These are phyloP conservation scores for Salvia sclarea DNA, from an alignment of 305 asterid species.

Conservation along the genomic window DNA sequence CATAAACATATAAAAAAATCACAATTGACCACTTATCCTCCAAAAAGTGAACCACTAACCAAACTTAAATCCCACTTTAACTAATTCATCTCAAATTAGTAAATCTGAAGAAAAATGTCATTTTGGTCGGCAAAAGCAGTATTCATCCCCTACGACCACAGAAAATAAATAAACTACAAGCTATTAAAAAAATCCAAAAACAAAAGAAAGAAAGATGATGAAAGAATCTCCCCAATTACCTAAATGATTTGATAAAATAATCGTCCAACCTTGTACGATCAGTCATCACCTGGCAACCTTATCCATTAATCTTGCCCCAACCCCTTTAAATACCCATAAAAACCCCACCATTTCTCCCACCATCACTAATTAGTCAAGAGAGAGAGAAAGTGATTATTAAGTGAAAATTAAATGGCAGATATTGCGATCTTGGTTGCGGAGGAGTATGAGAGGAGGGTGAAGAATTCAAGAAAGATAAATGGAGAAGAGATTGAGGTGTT, in stretches of 20 bases:
- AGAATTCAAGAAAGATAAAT: slow-evolving; percentile 40
- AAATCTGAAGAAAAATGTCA: not conserved
- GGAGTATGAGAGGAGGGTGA: slow-evolving; percentile 66
- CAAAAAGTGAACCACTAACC: not conserved
- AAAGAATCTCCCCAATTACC: not conserved
- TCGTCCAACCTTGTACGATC: slow-evolving; percentile 18
- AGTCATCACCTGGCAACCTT: slow-evolving; percentile 42
- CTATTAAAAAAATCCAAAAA: not conserved
- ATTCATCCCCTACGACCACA: not conserved
- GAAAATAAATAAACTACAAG: not conserved
- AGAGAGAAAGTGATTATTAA: not conserved
- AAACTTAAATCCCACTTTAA: not conserved
- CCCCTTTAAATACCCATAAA: slow-evolving; percentile 24
- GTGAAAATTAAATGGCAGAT: slow-evolving; percentile 68
- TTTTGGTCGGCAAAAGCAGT: slow-evolving; percentile 18
- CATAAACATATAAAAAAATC: no score
- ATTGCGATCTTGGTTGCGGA: slow-evolving; percentile 69
- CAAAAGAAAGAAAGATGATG: not conserved
- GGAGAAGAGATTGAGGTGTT: slow-evolving; percentile 49
- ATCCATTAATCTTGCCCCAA: slow-evolving; percentile 32
- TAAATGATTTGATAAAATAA: not conserved
- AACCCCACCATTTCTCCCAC: no score
- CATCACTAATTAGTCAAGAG: not conserved
- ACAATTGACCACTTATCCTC: not conserved
- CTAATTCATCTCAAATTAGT: not conserved